Base-by-base conservation (phyloP, 106 monocot genomes). In the Dendrobium nobile region DNA sequence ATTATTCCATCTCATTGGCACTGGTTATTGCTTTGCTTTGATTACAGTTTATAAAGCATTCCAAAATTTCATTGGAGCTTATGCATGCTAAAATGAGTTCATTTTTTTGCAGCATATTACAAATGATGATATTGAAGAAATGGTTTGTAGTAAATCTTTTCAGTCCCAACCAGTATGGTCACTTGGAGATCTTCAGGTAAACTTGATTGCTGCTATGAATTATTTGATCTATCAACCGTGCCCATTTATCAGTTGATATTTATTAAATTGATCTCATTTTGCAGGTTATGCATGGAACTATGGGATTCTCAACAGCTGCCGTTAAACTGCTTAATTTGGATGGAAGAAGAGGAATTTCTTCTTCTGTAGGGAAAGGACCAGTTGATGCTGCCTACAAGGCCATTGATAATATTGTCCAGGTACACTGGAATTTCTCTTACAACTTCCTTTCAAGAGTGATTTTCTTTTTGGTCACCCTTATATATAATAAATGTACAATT, bases 381-480 rank as follows among this genome's bases (percentile, higher is more conserved):
- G 83, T 95, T 47, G 95, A 95, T 85, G 95, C 95, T 61, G 90
- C 91, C 78, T 95, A 95, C 77, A 92, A 95, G 77, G 95, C 95
- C 64, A 79, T 95, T 80, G 90, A 95, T 78, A 79, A 82, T 75
- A 95, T 95, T 61, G 88, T 95, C 51, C 76, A 92, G 92, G 95
- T 92, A 41, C 40, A 72, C 11, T 37, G 16, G 4, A 4, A 17
- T 33, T 33, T 37, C 2, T 72, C 9, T 65, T 40, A 6, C 33
- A 70, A 72, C 15, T 13, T 72, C 16, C 5, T 40, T 72, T 13
- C 31, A 16, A 2, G 4, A 40, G 11, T 33, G 2, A 72, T 72
- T 72, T 72, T 40, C 16, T 72, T 33, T 20, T 65, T 37, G 37
- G 3, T 37, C 3, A 0, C 37, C 37, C 37, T 37, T 37, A 37